Conservation (phyloP, 441 rosid species). For the Jatropha podagrica region DNA sequence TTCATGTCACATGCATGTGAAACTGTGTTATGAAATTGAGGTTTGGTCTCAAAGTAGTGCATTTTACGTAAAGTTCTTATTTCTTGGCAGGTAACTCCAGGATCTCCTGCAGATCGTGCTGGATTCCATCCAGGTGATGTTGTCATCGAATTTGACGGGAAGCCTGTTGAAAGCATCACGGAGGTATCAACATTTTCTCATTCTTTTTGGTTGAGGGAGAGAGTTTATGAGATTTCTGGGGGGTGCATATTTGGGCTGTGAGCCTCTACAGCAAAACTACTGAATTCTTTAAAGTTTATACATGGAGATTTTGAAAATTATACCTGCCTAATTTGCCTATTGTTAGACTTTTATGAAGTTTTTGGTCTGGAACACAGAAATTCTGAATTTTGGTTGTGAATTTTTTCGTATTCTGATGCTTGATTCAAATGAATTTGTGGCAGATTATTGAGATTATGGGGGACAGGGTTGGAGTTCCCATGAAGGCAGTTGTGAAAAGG, state of each 20-base stretch:
- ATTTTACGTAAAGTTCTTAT: neutral
- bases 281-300: no score
- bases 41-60: neutral
- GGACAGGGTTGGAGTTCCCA: slow-evolving; percentile 53
- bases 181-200: slow-evolving; percentile 44
- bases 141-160: slow-evolving; percentile 66
- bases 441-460: slow-evolving; percentile 75
- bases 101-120: slow-evolving; percentile 83
- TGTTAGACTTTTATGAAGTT: no score
- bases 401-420: neutral
- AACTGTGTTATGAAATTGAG: neutral
- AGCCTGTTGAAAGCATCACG: slow-evolving; percentile 64
- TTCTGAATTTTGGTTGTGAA: neutral
- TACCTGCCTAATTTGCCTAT: no score
- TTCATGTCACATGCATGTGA: neutral
- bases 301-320: no score
- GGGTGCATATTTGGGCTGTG: neutral
- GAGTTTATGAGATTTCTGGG: neutral
- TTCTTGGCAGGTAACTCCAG: slow-evolving; percentile 66
- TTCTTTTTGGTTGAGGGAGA: neutral
- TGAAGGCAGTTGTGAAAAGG: slow-evolving; percentile 62
- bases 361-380: no score
- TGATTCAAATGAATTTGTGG: slow-evolving; percentile 2
- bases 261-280: neutral
- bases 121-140: slow-evolving; percentile 87